A percentile compares a stretch with the other conserved stretches of the same genome.
Evolutionary conservation across 2,329 filamentous ascomycete genomes (phyloP).

Genomic region (Xylaria hypoxylon): DNA sequence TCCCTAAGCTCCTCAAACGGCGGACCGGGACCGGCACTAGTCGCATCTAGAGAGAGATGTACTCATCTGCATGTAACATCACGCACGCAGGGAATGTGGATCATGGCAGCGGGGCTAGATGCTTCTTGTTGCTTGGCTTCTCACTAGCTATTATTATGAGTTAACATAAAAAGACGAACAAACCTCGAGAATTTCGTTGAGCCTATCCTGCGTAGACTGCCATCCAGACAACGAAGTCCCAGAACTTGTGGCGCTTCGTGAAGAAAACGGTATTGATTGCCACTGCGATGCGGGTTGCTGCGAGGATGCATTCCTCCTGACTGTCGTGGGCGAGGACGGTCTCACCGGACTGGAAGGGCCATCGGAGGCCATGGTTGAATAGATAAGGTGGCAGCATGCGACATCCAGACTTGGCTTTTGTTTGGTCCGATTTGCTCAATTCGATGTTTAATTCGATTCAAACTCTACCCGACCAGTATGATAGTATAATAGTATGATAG

Average conservation of each 20-base stretch:
- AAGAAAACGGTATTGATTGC: slow-evolving; percentile 23
- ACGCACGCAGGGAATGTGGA: neutral
- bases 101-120: slow-evolving; percentile 18
- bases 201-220: slow-evolving; percentile 55
- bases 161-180: slow-evolving; percentile 50
- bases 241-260: slow-evolving; percentile 24
- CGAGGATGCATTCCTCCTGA: slow-evolving; percentile 38
- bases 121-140: slow-evolving; percentile 23
- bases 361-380: slow-evolving; percentile 28
- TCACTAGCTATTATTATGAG: slow-evolving; percentile 1
- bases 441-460: slow-evolving; percentile 1
- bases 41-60: neutral
- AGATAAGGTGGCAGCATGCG: neutral
- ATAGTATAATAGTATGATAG: too few species aligned
- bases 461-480: slow-evolving; percentile 10
- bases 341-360: slow-evolving; percentile 23
- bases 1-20: neutral
- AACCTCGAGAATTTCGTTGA: slow-evolving; percentile 62
- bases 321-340: slow-evolving; percentile 10
- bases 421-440: neutral
- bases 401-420: neutral
- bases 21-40: neutral
- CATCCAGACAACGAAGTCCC: slow-evolving; percentile 35
- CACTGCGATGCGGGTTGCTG: slow-evolving; percentile 31
- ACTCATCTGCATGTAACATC: neutral